phyloP scores from a whole-genome alignment of 1,284 basidiomycete species.

The Cutaneotrichosporon arboriforme region DNA sequence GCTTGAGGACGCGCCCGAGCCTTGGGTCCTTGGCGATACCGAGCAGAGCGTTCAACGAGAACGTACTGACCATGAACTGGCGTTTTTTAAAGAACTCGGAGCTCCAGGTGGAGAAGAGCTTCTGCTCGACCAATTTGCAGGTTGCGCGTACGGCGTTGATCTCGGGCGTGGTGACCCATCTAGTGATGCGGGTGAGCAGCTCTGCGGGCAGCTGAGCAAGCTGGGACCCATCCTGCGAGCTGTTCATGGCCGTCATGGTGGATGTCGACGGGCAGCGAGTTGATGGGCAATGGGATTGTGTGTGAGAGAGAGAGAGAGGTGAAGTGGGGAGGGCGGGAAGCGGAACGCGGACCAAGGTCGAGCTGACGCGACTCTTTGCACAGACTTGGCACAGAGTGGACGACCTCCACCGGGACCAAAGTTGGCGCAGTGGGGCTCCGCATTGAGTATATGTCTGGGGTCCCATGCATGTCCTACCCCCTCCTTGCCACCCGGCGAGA shows the following conservation, averaged over 20 bases:
- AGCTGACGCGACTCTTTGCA: too few relatives aligned
- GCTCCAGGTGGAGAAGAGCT: slow-evolving; percentile 4
- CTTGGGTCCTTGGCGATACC: slow-evolving; percentile 7
- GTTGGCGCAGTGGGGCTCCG: too few relatives aligned
- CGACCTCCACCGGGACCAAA: too few relatives aligned
- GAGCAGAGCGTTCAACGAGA: slow-evolving; percentile 7
- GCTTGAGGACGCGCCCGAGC: slow-evolving; percentile 4
- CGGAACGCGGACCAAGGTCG: too few relatives aligned
- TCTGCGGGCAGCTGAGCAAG: slow-evolving; percentile 13
- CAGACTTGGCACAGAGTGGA: too few relatives aligned
- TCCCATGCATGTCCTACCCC: too few relatives aligned
- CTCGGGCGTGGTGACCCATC: slow-evolving; percentile 6
- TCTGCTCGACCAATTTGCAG: slow-evolving; percentile 10
- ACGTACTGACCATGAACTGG: slow-evolving; percentile 23
- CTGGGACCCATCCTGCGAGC: not conserved
- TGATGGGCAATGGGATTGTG: too few relatives aligned
- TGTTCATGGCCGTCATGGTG: not conserved
- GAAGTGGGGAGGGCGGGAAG: too few relatives aligned
- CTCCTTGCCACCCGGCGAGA: too few relatives aligned
- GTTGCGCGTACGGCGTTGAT: slow-evolving; percentile 8
- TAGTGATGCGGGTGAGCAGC: slow-evolving; percentile 8
- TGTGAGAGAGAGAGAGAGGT: too few relatives aligned
- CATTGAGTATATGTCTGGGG: too few relatives aligned
- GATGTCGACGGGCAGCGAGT: too few relatives aligned
- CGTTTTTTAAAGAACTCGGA: slow-evolving; percentile 15